Evolutionary conservation across 208 protist species (phyloP).

Genomic region (Crithidia thermophila): DNA sequence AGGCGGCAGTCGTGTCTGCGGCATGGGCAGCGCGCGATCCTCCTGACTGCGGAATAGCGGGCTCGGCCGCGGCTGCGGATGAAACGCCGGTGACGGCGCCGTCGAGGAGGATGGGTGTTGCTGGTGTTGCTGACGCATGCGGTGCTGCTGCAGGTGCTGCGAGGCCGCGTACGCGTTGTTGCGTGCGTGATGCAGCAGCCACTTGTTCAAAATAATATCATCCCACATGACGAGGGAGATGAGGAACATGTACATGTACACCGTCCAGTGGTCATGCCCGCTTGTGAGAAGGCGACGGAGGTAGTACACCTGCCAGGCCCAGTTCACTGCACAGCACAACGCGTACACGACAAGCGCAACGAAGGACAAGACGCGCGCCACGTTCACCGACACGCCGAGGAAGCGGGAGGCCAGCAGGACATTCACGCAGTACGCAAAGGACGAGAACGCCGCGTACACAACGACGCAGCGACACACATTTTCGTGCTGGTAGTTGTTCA

Average conservation of each 20-base stretch:
- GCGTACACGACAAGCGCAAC: slow-evolving; percentile 85
- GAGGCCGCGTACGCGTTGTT: slow-evolving; percentile 67
- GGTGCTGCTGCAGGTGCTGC: slow-evolving; percentile 43
- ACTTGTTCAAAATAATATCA: slow-evolving; percentile 74
- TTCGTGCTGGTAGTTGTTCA: slow-evolving; percentile 88
- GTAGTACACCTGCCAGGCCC: slow-evolving; percentile 92
- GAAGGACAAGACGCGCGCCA: slow-evolving; percentile 75
- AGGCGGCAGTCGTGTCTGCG: slow-evolving; percentile 3
- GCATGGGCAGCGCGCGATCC: neutral
- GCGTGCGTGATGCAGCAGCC: slow-evolving; percentile 77
- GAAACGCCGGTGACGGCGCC: neutral
- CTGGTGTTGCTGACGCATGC: slow-evolving; percentile 21
- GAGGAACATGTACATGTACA: slow-evolving; percentile 83
- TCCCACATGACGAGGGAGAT: slow-evolving; percentile 90
- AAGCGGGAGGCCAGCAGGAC: slow-evolving; percentile 92
- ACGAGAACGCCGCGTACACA: slow-evolving; percentile 92
- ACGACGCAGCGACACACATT: slow-evolving; percentile 91
- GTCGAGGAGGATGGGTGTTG: slow-evolving; percentile 8
- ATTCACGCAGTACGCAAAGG: slow-evolving; percentile 93
- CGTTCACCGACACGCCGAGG: slow-evolving; percentile 60
- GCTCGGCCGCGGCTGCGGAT: slow-evolving; percentile 2
- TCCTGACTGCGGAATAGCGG: slow-evolving; percentile 11
- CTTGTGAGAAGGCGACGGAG: slow-evolving; percentile 62
- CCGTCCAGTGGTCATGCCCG: slow-evolving; percentile 74
- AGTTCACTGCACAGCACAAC: slow-evolving; percentile 87